Conservation (phyloP, 352 stramenopile species). For the Pythium brassicae region DNA sequence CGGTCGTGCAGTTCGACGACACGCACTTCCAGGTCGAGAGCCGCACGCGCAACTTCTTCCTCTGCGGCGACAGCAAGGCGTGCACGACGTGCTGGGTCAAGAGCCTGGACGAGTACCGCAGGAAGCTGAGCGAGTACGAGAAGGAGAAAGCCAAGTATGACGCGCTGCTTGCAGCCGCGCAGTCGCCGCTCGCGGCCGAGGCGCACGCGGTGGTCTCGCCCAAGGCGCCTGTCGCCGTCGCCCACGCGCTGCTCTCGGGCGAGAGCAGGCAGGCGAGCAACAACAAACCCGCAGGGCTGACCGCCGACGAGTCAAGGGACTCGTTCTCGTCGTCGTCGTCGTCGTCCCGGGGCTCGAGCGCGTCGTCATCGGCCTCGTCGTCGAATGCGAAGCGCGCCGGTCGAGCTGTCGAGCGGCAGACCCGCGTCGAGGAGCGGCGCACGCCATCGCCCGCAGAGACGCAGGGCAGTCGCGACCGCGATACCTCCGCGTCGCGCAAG, state of each 20-base stretch:
- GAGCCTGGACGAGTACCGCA: constrained; percentile 77
- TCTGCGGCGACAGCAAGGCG: constrained; percentile 82
- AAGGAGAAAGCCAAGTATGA: constrained; percentile 48
- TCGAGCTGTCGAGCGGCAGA: constrained; percentile 3
- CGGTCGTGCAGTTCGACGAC: constrained; percentile 80
- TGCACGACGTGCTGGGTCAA: constrained; percentile 77
- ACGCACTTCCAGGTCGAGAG: constrained; percentile 85
- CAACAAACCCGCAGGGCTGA: not conserved
- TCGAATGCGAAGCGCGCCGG: constrained; percentile 7
- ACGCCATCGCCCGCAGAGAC: constrained; percentile 26
- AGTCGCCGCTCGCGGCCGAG: constrained; percentile 6
- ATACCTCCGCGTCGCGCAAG: not conserved
- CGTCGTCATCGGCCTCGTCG: constrained; percentile 9
- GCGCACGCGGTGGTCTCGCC: constrained; percentile 1
- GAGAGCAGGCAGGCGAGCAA: constrained; percentile 1
- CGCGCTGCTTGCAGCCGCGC: constrained; percentile 13
- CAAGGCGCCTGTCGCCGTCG: not conserved
- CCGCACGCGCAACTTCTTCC: constrained; percentile 79
- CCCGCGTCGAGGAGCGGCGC: constrained; percentile 16
- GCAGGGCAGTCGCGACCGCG: constrained; percentile 1
- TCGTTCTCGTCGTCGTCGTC: constrained; percentile 17
- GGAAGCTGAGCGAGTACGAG: constrained; percentile 62
- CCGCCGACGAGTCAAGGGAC: constrained; percentile 12
- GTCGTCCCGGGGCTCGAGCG: constrained; percentile 11
- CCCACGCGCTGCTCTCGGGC: constrained; percentile 1